Base-by-base conservation (phyloP, 169 alveolate species). In the Neospora caninum region DNA sequence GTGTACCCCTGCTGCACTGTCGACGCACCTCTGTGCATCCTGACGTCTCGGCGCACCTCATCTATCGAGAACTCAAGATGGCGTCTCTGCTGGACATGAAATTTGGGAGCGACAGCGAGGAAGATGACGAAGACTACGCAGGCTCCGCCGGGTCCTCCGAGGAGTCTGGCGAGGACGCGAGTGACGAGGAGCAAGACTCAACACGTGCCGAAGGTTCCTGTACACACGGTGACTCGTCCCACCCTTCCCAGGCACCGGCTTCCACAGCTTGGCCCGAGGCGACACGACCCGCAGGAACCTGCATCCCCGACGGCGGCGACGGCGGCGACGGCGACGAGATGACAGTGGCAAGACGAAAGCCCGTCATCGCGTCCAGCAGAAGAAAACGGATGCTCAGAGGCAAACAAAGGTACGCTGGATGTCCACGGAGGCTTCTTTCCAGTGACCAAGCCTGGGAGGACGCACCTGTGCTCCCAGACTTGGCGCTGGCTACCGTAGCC, bases 41-140 rank as follows among this genome's bases (percentile, higher is more conserved):
- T 49, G 58, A 49, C 4, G 4, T 4, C 58, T 4, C 58, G 22
- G 4, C 58, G 13, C 4, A 49, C 58, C 22, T 49, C 22, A 49
- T 13, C 13, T 49, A 4, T 13, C 22, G n/a, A n/a, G n/a, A n/a
- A 7, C 22, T 49, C 58, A 49, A 49, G 58, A 49, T 49, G 58
- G 58, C 58, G 58, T 64, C 73, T 64, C 43, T 73, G 42, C 84
- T 73, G 42, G 84, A 73, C 49, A 73, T 73, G 84, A 31, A 4
- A 34, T 73, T 73, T 22, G 84, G 45, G 27, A 34, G 45, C 25
- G 84, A 73, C 39, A 36, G 42, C 39, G 84, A 73, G 84, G 84
- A 73, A 13, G 84, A 73, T n/a, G 84, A 73, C 84, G 42, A 31
- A n/a, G 84, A 73, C 84, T 73, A 73, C 84, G 84, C 39, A 2